Base-by-base conservation (phyloP, 139 green algal genomes). In the Picochlorum sp. region DNA sequence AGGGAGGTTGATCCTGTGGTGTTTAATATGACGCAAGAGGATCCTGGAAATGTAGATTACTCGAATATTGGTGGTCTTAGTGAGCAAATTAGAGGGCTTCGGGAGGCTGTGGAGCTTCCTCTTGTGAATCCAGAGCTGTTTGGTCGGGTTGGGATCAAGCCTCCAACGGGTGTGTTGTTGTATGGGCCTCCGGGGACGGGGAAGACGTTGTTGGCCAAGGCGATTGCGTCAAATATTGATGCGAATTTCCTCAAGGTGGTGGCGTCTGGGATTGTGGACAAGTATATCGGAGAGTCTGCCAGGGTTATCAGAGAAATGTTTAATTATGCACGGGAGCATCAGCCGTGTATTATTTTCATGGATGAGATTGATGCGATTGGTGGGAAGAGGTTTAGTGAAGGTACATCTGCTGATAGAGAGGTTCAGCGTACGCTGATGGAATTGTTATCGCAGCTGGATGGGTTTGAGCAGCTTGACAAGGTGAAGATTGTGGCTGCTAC, bases 301-400 rank as follows among this genome's bases (percentile, higher is more conserved):
- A 84, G 92, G 11, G 85, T 99, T 32, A 96, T 98, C 51, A 77
- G 94, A 2, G 94, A 99, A 78, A 98, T 98, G 94, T 99, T 98
- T 65, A 77, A 59, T 44, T 95, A 97, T 62, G 92, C 92, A 2
- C 70, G 80, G 14, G 92, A 96, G 63, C 92, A 97, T 79, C 87
- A 99, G 83, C 94, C 94, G 16, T 97, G 91, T 73, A 95, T 99
- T 76, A 98, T 99, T 66, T 99, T 98, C 83, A 98, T 99, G 94
- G 94, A 99, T 56, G 89, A 97, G 76, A 93, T 99, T 54, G 94
- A 99, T 72, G 94, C 94, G 65, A 99, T 99, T 70, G 94, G 94
- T 10, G 94, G 93, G 8, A 77, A 88, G 49, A 79, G 94, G 30
- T 98, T 97, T 80, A 94, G 81, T 66, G 94, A 99, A 75, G 64